Conservation (phyloP, 2,329 filamentous ascomycete species). For the Cladophialophora carrionii region DNA sequence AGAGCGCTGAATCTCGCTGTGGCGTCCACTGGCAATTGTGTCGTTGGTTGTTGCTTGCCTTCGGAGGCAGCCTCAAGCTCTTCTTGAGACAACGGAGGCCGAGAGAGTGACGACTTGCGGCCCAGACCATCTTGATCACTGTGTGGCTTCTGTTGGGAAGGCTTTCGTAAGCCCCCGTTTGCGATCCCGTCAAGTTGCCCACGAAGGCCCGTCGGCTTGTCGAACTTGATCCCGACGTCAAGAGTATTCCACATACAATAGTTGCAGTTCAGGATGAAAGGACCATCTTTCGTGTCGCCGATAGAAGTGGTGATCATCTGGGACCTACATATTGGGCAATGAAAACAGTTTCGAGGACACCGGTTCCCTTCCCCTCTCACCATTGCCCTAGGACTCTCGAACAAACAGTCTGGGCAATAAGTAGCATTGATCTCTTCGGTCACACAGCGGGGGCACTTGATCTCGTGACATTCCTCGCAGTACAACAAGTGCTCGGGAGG, state of each 20-base stretch:
- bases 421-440: conserved; percentile 92
- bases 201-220: conserved; percentile 83
- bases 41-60: conserved; percentile 44
- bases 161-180: conserved; percentile 44
- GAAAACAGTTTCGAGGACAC: conserved; percentile 92
- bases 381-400: conserved; percentile 92
- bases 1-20: conserved; percentile 76
- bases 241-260: conserved; percentile 93
- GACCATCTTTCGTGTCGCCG: conserved; percentile 53
- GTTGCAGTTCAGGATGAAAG: conserved; percentile 80
- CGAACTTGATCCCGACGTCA: conserved; percentile 88
- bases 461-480: conserved; percentile 96
- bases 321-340: conserved; percentile 85
- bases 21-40: conserved; percentile 54
- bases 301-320: conserved; percentile 71
- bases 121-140: conserved; percentile 17
- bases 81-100: conserved; percentile 24
- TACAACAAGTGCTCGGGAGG: conserved; percentile 92
- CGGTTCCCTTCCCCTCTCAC: conserved; percentile 93
- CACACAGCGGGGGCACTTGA: conserved; percentile 89
- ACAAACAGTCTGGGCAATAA: conserved; percentile 93
- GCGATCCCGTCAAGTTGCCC: conserved; percentile 74
- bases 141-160: conserved; percentile 33
- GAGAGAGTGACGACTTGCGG: conserved; percentile 32
- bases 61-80: conserved; percentile 42